Conservation (phyloP, 768 basidiomycete species). For the Leccinum barrowsii region DNA sequence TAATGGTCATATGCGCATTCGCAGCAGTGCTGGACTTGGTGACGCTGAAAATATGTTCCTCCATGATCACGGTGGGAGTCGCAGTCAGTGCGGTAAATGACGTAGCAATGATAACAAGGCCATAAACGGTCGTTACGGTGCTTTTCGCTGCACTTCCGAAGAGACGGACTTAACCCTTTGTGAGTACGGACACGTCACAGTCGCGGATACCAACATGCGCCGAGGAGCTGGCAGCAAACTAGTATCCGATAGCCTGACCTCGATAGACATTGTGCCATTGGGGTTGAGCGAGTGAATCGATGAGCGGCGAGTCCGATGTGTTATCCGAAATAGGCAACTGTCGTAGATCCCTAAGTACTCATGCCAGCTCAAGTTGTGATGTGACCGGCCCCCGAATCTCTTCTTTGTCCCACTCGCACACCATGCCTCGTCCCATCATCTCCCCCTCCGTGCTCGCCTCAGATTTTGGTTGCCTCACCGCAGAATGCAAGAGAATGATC, state of each 20-base stretch:
- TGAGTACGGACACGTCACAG: conserved; percentile 25
- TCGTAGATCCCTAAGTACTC: conserved; percentile 19
- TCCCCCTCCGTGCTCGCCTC: conserved; percentile 96
- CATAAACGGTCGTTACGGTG: conserved; percentile 45
- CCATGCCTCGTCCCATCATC: conserved; percentile 88
- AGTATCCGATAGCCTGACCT: conserved; percentile 19
- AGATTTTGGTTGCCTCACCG: conserved; percentile 91
- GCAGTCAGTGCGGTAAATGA: conserved; percentile 49
- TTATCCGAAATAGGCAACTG: conserved; percentile 24
- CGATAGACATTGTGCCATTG: background rate
- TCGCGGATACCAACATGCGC: conserved; percentile 4
- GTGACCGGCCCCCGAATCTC: conserved; percentile 2
- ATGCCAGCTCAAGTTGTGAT: conserved; percentile 2
- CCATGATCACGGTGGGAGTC: background rate
- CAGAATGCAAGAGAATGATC: conserved; percentile 97
- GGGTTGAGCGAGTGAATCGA: background rate
- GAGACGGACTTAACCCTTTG: background rate
- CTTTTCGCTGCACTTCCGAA: conserved; percentile 48
- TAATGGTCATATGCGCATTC: conserved; percentile 9
- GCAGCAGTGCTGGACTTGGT: conserved; percentile 10
- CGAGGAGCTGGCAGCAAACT: background rate
- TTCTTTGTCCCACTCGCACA: conserved; percentile 7
- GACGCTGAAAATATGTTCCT: conserved; percentile 6
- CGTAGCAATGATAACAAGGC: conserved; percentile 59
- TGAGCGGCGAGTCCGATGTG: background rate